A percentile compares a stretch with the other conserved stretches of the same genome.
These are phyloP conservation scores for Fraxinus sp. DNA, from an alignment of 305 asterid species.

Conservation along the genomic window DNA sequence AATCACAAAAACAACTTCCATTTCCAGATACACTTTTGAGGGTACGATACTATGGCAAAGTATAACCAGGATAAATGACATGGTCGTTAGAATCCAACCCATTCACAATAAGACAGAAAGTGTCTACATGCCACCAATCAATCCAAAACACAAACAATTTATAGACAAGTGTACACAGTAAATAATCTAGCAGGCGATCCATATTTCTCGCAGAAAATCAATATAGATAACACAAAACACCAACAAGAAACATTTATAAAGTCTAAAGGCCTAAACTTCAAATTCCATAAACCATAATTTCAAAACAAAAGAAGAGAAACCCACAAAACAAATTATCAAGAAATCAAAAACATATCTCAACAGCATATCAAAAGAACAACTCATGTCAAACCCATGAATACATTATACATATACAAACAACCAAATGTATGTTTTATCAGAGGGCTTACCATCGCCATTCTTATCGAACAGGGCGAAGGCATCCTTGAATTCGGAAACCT, in stretches of 20 bases:
- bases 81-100: not conserved
- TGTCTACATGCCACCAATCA: too few relatives aligned
- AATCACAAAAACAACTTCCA: not conserved
- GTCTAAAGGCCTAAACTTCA: too few relatives aligned
- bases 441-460: constrained; percentile 47
- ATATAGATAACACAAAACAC: too few relatives aligned
- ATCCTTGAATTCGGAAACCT: constrained; percentile 55
- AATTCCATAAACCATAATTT: too few relatives aligned
- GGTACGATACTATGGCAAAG: not conserved
- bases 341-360: too few relatives aligned
- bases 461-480: constrained; percentile 56
- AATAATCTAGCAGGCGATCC: too few relatives aligned
- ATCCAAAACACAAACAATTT: too few relatives aligned
- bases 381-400: not conserved
- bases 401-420: not conserved
- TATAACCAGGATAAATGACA: not conserved
- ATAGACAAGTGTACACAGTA: too few relatives aligned
- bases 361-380: constrained; percentile 7
- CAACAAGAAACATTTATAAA: too few relatives aligned
- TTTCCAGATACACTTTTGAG: not conserved
- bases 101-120: not conserved
- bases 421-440: not conserved
- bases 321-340: too few relatives aligned
- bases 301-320: too few relatives aligned
- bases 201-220: too few relatives aligned